Evolutionary conservation across 176 grass and related monocot genomes (phyloP).

Genomic region (Echinochloa phyllopogon): DNA sequence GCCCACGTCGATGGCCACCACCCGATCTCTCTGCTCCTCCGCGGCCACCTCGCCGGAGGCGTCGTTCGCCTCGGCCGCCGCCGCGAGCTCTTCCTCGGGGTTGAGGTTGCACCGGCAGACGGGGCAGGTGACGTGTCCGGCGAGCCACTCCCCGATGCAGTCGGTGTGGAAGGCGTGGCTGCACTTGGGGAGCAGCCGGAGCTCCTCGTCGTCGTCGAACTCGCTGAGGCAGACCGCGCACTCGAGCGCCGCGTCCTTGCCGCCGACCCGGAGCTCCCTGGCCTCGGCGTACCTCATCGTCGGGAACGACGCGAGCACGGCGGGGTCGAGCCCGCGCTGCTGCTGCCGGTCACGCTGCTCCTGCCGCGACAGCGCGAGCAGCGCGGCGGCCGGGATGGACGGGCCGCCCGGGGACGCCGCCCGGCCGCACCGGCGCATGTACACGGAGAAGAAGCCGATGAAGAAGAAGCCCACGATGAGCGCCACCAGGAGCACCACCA

Average conservation of each 20-base stretch:
- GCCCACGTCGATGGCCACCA: slow-evolving; percentile 52
- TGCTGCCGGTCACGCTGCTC: slow-evolving; percentile 25
- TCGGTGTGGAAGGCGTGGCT: slow-evolving; percentile 82
- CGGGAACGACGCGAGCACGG: slow-evolving; percentile 73
- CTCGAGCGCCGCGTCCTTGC: slow-evolving; percentile 54
- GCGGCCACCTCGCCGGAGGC: not conserved
- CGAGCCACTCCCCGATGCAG: slow-evolving; percentile 88
- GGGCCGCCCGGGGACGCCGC: not conserved
- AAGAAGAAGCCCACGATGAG: slow-evolving; percentile 70
- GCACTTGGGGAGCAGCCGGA: slow-evolving; percentile 70
- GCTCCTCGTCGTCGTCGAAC: slow-evolving; percentile 72
- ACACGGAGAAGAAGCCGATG: slow-evolving; percentile 79
- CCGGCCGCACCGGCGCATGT: slow-evolving; percentile 63
- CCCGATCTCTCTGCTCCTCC: not conserved
- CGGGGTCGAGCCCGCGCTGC: slow-evolving; percentile 59
- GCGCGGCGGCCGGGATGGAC: slow-evolving; percentile 45
- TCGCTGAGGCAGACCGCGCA: slow-evolving; percentile 84
- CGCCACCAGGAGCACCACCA: slow-evolving; percentile 69
- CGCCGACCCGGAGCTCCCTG: slow-evolving; percentile 52
- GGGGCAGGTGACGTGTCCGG: slow-evolving; percentile 70
- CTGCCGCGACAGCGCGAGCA: slow-evolving; percentile 43
- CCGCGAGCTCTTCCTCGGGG: slow-evolving; percentile 41
- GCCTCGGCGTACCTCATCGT: slow-evolving; percentile 73
- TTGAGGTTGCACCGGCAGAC: slow-evolving; percentile 74
- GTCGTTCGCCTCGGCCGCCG: not conserved